Conservation (phyloP, 108 stramenopile species). For the Pseudonitzschia delicatissima region DNA sequence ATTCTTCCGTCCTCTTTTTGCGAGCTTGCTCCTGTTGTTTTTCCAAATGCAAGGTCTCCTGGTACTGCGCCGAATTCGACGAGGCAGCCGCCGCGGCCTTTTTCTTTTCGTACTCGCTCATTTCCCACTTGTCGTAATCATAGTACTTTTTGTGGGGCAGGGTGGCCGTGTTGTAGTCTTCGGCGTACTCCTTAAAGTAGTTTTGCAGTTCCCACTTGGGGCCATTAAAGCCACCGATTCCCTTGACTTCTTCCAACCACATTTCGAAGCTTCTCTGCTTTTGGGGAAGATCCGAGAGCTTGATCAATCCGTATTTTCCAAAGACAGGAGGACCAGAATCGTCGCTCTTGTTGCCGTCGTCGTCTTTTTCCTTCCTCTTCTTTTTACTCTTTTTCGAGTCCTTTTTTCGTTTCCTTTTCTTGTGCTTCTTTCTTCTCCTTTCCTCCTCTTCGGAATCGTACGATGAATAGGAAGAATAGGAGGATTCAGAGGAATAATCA, state of each 20-base stretch:
- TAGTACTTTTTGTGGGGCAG: slow-evolving; percentile 92
- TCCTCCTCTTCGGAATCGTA: slow-evolving; percentile 9
- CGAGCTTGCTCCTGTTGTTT: slow-evolving; percentile 46
- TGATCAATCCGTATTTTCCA: slow-evolving; percentile 90
- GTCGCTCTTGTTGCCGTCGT: slow-evolving; percentile 10
- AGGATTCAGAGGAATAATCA: slow-evolving; percentile 2
- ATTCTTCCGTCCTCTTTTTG: slow-evolving; percentile 48
- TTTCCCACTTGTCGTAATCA: slow-evolving; percentile 96
- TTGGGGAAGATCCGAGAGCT: slow-evolving; percentile 65
- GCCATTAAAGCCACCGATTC: slow-evolving; percentile 57
- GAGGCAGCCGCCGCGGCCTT: slow-evolving; percentile 17
- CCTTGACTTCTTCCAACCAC: slow-evolving; percentile 92
- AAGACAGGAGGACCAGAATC: slow-evolving; percentile 43
- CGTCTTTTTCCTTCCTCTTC: slow-evolving; percentile 33
- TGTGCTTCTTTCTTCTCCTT: slow-evolving; percentile 21
- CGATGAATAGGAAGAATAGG: slow-evolving; percentile 15
- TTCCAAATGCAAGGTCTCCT: slow-evolving; percentile 42
- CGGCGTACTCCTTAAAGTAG: slow-evolving; percentile 87
- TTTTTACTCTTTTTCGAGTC: slow-evolving; percentile 33
- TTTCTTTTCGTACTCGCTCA: slow-evolving; percentile 85
- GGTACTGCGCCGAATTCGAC: slow-evolving; percentile 1
- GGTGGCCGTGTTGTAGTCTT: slow-evolving; percentile 97
- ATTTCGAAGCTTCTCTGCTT: slow-evolving; percentile 80
- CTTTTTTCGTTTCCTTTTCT: slow-evolving; percentile 7
- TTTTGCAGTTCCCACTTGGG: slow-evolving; percentile 85